phyloP scores from a whole-genome alignment of 1,284 basidiomycete genomes.

The Sanghuangporus baumii region DNA sequence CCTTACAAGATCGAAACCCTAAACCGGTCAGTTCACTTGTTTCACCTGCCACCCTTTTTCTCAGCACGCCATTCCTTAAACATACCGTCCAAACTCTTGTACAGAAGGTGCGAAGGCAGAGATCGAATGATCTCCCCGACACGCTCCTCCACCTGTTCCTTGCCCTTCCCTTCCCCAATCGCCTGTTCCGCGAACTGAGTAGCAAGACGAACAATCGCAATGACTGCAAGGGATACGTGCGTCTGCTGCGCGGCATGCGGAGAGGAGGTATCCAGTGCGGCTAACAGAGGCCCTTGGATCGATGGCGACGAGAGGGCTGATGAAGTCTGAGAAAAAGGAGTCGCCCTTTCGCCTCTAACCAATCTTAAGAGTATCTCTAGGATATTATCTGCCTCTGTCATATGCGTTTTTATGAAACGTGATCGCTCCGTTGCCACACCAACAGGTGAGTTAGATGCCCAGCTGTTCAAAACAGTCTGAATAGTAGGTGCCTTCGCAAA shows the following conservation, averaged over 20 bases:
- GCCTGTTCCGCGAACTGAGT: conserved; percentile 76
- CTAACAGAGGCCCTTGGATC: conserved; percentile 56
- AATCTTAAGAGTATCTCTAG: conserved; percentile 87
- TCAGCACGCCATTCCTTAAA: conserved; percentile 87
- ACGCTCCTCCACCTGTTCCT: conserved; percentile 67
- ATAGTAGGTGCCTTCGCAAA: conserved; percentile 78
- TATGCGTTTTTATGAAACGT: conserved; percentile 82
- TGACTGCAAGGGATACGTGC: conserved; percentile 85
- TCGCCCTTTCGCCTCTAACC: conserved; percentile 81
- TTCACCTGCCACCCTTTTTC: conserved; percentile 50
- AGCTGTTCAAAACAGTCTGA: conserved; percentile 80
- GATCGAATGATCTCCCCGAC: conserved; percentile 86
- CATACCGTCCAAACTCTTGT: conserved; percentile 87
- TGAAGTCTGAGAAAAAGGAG: conserved; percentile 56
- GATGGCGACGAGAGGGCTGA: conserved; percentile 54
- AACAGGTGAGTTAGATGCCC: conserved; percentile 76
- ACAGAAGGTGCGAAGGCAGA: conserved; percentile 78
- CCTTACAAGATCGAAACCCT: neutral
- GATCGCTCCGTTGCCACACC: conserved; percentile 74
- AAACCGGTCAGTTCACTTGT: neutral
- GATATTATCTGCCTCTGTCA: conserved; percentile 80
- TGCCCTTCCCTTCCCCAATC: conserved; percentile 55
- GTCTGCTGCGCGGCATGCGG: conserved; percentile 86
- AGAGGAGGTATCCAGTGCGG: conserved; percentile 67
- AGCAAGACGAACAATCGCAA: conserved; percentile 83